These are phyloP conservation scores for Dissophora ornata DNA, from an alignment of 192 early-diverging fungal genomes.

Conservation along the genomic window DNA sequence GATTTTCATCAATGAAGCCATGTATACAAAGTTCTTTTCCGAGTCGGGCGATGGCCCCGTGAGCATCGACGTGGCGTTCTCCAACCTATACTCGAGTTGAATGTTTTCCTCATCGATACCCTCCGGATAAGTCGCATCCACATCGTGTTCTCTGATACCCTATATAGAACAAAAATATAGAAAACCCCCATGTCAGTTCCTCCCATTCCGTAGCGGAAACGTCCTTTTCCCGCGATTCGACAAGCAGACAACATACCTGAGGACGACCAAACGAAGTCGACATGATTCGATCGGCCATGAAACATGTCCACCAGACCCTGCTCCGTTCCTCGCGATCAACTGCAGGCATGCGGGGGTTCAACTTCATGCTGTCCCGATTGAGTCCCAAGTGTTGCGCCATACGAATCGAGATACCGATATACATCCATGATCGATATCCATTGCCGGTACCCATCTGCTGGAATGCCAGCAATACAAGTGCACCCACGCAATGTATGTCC, in stretches of 20 bases:
- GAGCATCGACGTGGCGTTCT: constrained; percentile 24
- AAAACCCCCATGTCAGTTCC: too few relatives aligned
- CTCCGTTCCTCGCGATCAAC: constrained; percentile 68
- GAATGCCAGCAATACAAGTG: constrained; percentile 70
- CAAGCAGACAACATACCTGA: too few relatives aligned
- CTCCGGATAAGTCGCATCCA: constrained; percentile 65
- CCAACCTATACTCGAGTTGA: constrained; percentile 25
- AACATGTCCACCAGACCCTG: constrained; percentile 83
- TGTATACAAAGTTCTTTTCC: constrained; percentile 37
- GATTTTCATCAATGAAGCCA: constrained; percentile 62
- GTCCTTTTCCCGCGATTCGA: too few relatives aligned
- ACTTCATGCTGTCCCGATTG: constrained; percentile 60
- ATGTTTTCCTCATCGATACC: constrained; percentile 50
- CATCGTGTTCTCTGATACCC: constrained; percentile 66
- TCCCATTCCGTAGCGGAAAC: too few relatives aligned
- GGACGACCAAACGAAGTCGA: constrained; percentile 75
- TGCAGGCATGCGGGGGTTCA: constrained; percentile 48
- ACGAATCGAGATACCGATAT: constrained; percentile 63
- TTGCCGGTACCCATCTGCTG: constrained; percentile 77
- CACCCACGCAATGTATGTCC: constrained; percentile 69
- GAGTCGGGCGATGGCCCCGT: constrained; percentile 32
- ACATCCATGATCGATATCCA: constrained; percentile 76
- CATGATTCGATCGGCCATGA: constrained; percentile 74
- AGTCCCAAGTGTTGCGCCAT: constrained; percentile 71
- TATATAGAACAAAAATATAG: too few relatives aligned